Evolutionary conservation across 306 rosid genomes (phyloP), one percentile per base, ranked within the genome.

Genomic region (Cucumis melo): DNA sequence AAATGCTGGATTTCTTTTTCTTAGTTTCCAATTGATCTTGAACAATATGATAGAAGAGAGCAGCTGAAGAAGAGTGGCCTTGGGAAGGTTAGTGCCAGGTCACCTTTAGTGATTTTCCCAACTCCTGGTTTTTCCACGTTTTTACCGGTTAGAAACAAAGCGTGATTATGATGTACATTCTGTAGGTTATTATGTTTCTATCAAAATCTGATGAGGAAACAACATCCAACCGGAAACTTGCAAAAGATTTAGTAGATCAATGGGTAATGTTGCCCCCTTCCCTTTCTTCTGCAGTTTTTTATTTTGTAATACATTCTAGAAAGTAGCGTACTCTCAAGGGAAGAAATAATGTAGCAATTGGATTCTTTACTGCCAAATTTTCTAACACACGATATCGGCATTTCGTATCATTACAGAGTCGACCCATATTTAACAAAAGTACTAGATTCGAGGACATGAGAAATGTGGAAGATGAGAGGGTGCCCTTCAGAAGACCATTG

Each of bases 401-500:
- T 60, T 76, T 68, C 15, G 8, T 79, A 55, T 82, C 48, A 77
- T 55, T 86, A 85, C 96, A 93, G 97, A 93, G 98, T 86, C 91
- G 96, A 48, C 98, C 96, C 23, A 90, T 93, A 80, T 93, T 93
- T 81, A 93, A 91, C 78, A 91, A 93, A 80, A 93, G 97, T 82
- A 93, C 98, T 11, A 87, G 98, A 80, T 93, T 93, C 82, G 98
- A 93, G 83, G 98, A 93, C 85, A 93, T 91, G 97, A 89, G 91
- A 80, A 86, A 65, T 46, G 15, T 27, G 41, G 98, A 93, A 38
- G 97, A 93, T 75, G 98, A 93, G 23, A 88, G 96, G 80, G 86
- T 78, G 74, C 97, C 97, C 23, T 87, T 39, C 77, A 82, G 94
- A 80, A 91, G 96, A 84, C 93, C 97, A 76, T 10, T 86, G 11